Base-by-base conservation (phyloP, 768 basidiomycete genomes). In the Clavaria fumosa region DNA sequence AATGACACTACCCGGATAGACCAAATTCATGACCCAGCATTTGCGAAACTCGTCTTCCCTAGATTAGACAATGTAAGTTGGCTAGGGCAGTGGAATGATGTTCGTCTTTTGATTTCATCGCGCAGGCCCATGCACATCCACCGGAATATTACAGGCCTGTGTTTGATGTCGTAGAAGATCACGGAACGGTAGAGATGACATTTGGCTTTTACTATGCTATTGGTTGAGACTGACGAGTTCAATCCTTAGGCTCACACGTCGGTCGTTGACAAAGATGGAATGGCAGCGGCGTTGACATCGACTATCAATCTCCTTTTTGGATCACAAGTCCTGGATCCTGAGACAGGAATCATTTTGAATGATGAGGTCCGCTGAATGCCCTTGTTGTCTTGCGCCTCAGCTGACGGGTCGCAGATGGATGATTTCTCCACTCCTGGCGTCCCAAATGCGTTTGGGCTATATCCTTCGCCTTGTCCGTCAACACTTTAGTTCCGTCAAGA, bases 241-340 rank as follows among this genome's bases (percentile, higher is more conserved):
- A n/a, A 17, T 37, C 34, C 34, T 39, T 48, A 89, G 75, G 90
- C 86, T 40, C 91, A 96, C 51, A 68, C 81, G 4, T 85, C 82
- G 4, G 69, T 79, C 5, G 61, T 93, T 4, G 93, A 97, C 57
- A 65, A 67, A 47, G 63, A 78, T 49, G 88, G 88, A 14, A 88
- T 91, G 70, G 89, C 80, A 0, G 85, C 89, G 4, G 56, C 81
- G 11, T 50, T 96, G 23, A 95, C 91, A 1, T 78, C 83, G 3
- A 91, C 91, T 0, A 78, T 96, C 32, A 97, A 97, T 53, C 57
- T 79, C 0, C 62, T 91, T 12, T 97, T 93, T 55, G 93, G 91
- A 11, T 90, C 85, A 2, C 70, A 67, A 40, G 83, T 96, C 1
- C 63, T 93, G 45, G 89, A 93, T 55, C 70, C 81, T 0, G 68